Conservation (phyloP, 2,329 filamentous ascomycete species). For the Neurospora crassa region DNA sequence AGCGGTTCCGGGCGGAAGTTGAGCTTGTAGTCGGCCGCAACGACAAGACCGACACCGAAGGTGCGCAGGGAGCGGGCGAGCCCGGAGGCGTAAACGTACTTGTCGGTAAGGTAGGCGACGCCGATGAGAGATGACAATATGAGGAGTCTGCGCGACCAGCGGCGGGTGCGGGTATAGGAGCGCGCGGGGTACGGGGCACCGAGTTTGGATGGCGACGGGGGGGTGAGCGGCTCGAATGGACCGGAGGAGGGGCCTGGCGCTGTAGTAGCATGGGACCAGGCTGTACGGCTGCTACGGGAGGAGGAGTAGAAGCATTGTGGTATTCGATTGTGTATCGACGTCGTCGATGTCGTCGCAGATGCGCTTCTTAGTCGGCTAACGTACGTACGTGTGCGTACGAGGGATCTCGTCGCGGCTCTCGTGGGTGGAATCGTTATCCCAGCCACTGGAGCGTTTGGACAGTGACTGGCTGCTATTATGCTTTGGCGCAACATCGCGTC, state of each 20-base stretch:
- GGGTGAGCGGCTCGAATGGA: conserved; percentile 57
- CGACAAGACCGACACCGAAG: conserved; percentile 67
- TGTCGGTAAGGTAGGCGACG: conserved; percentile 59
- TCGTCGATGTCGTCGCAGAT: neutral
- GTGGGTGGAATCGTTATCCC: neutral
- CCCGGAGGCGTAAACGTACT: conserved; percentile 66
- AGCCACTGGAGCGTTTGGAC: neutral
- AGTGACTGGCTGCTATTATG: neutral
- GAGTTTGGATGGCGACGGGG: conserved; percentile 70
- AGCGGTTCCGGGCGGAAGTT: conserved; percentile 81
- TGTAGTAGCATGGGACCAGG: neutral
- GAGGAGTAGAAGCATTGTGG: neutral
- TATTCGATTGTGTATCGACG: neutral
- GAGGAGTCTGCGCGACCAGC: conserved; percentile 68
- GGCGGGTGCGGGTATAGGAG: conserved; percentile 58
- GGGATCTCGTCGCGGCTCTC: neutral
- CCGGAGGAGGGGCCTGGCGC: conserved; percentile 13
- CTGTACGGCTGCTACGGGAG: neutral
- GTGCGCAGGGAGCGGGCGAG: conserved; percentile 72
- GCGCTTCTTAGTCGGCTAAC: neutral
- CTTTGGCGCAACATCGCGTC: neutral
- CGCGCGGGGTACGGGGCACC: conserved; percentile 63
- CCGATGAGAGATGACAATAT: conserved; percentile 51
- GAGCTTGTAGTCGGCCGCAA: conserved; percentile 90
- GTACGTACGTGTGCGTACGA: neutral